Conservation (phyloP, 2,329 filamentous ascomycete genomes). For the Penicillium sp. region DNA sequence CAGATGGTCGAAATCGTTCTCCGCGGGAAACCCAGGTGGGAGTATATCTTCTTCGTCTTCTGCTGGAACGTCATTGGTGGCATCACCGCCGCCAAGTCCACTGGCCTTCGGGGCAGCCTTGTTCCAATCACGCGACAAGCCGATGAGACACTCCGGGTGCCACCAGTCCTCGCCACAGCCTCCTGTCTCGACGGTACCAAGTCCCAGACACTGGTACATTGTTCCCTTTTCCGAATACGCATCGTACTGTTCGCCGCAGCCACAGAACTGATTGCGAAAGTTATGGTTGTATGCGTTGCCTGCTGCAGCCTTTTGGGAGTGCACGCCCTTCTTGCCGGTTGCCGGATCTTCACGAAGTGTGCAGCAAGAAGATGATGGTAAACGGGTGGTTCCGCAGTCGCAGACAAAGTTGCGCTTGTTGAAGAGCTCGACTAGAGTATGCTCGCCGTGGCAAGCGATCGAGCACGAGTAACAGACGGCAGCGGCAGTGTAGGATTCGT, state of each 20-base stretch:
- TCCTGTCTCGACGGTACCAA: slow-evolving; percentile 75
- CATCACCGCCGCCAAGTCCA: slow-evolving; percentile 30
- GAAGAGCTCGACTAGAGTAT: slow-evolving; percentile 92
- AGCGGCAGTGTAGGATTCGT: slow-evolving; percentile 68
- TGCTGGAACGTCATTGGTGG: slow-evolving; percentile 36
- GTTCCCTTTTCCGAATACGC: slow-evolving; percentile 87
- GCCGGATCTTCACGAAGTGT: slow-evolving; percentile 68
- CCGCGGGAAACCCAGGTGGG: slow-evolving; percentile 81
- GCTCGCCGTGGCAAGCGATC: slow-evolving; percentile 93
- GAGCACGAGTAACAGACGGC: slow-evolving; percentile 97
- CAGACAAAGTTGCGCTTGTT: slow-evolving; percentile 93
- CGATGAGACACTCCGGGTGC: slow-evolving; percentile 88
- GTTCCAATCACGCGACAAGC: slow-evolving; percentile 69
- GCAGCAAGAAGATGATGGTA: slow-evolving; percentile 70
- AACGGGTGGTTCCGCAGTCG: slow-evolving; percentile 87
- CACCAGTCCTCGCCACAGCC: slow-evolving; percentile 98
- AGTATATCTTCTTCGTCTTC: slow-evolving; percentile 61
- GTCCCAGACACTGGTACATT: slow-evolving; percentile 94
- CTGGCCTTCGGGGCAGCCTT: slow-evolving; percentile 17
- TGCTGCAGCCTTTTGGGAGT: slow-evolving; percentile 67
- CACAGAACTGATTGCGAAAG: slow-evolving; percentile 89
- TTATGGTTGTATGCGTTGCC: slow-evolving; percentile 93
- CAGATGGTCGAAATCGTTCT: slow-evolving; percentile 86
- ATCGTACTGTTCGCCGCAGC: slow-evolving; percentile 84
- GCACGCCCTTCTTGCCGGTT: slow-evolving; percentile 77